Evolutionary conservation across 1,284 basidiomycete species (phyloP).

Genomic region (Rhodotorula sp.): DNA sequence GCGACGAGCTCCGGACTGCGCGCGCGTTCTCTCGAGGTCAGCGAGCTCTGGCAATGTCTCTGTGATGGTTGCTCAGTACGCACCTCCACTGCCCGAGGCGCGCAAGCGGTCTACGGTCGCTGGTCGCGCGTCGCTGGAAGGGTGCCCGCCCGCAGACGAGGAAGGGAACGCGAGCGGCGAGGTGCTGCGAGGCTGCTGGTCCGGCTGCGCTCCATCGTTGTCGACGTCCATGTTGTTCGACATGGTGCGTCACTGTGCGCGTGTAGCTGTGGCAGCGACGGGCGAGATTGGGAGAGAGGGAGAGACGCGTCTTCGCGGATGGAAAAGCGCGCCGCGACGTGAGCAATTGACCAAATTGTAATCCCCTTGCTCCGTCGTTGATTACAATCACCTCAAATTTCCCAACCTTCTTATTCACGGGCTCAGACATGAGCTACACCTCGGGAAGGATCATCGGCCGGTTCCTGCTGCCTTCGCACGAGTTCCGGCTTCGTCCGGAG

Average conservation of each 20-base stretch:
- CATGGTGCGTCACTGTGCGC: not conserved
- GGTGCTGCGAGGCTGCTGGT: slow-evolving; percentile 22
- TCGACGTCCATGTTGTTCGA: slow-evolving; percentile 9
- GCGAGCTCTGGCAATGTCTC: not conserved
- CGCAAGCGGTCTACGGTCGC: slow-evolving; percentile 12
- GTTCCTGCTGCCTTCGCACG: too few relatives aligned
- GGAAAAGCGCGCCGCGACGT: not conserved
- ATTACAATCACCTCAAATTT: too few relatives aligned
- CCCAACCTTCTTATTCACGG: too few relatives aligned
- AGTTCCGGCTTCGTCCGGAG: too few relatives aligned
- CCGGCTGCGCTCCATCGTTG: not conserved
- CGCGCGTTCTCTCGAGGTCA: not conserved
- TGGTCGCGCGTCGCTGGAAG: slow-evolving; percentile 1
- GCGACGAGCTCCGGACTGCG: slow-evolving; percentile 24
- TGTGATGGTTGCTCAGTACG: not conserved
- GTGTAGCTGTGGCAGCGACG: not conserved
- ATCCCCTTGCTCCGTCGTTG: too few relatives aligned
- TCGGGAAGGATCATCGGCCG: too few relatives aligned
- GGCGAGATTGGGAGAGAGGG: not conserved
- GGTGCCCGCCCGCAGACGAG: slow-evolving; percentile 10
- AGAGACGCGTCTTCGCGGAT: too few relatives aligned
- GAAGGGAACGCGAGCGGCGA: slow-evolving; percentile 32
- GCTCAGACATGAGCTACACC: too few relatives aligned
- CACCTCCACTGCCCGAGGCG: slow-evolving; percentile 5
- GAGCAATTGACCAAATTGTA: too few relatives aligned